Percentiles rank a stretch among this genome's conserved stretches.
These are phyloP conservation scores for Capsella bursapastoris DNA, from an alignment of 345 rosid genomes.

Conservation along the genomic window DNA sequence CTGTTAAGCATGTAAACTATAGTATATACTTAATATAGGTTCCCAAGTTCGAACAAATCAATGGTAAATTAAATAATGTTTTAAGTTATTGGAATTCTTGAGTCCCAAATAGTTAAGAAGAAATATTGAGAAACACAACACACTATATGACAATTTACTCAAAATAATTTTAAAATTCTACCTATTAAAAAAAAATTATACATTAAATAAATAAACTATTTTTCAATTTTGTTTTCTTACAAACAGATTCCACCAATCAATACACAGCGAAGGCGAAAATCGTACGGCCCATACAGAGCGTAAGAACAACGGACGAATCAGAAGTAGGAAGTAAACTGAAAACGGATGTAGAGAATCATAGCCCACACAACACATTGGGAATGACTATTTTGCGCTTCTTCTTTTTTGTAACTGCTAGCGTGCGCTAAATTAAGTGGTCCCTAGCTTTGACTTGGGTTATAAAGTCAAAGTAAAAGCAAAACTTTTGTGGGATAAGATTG, in stretches of 20 bases:
- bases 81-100: background rate
- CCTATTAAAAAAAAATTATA: background rate
- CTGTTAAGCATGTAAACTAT: background rate
- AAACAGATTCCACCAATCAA: background rate
- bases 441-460: conserved; percentile 59
- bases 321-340: background rate
- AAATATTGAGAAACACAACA: background rate
- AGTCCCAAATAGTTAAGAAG: background rate
- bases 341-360: conserved; percentile 22
- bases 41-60: background rate
- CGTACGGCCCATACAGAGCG: conserved; percentile 27
- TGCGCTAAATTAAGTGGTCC: conserved; percentile 31
- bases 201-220: no score
- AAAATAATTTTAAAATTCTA: background rate
- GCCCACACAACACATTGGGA: background rate
- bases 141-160: background rate
- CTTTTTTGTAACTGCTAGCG: background rate
- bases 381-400: conserved; percentile 24
- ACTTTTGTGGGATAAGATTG: conserved; percentile 36
- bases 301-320: conserved; percentile 10
- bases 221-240: background rate
- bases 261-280: conserved; percentile 2
- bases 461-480: conserved; percentile 67
- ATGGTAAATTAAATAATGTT: background rate
- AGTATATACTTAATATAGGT: background rate